Conservation (phyloP, 257 asterid species). For the Capsicum baccatum region DNA sequence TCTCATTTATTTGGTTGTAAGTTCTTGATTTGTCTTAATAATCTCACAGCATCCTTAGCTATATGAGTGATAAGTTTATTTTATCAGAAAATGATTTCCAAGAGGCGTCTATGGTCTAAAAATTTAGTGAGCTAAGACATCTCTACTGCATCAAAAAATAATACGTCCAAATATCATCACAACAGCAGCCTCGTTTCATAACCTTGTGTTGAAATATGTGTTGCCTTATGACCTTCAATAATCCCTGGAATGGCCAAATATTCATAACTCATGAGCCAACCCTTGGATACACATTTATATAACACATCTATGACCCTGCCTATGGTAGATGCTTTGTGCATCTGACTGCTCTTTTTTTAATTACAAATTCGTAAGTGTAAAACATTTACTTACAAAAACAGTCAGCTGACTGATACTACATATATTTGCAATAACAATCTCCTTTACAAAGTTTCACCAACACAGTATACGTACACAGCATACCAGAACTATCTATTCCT, state of each 20-base stretch:
- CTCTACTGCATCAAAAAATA: constrained; percentile 6
- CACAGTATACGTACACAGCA: background rate
- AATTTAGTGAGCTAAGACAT: background rate
- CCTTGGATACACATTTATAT: background rate
- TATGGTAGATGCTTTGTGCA: no score
- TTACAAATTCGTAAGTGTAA: background rate
- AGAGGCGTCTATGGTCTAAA: background rate
- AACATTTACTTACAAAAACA: background rate
- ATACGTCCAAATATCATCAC: background rate
- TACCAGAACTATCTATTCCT: background rate
- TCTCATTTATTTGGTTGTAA: background rate
- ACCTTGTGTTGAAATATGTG: background rate
- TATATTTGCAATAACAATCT: background rate
- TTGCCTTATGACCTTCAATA: background rate
- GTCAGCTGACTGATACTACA: background rate
- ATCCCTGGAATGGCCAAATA: background rate
- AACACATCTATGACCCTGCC: background rate
- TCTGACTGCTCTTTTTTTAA: background rate
- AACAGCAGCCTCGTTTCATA: background rate
- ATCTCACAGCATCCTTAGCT: background rate
- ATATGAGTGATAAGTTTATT: background rate
- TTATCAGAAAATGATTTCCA: constrained; percentile 4
- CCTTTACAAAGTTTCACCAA: background rate
- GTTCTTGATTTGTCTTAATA: background rate
- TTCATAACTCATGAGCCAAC: background rate